Conservation (phyloP, 2,329 filamentous ascomycete genomes). For the Chaetomiaceae sp. region DNA sequence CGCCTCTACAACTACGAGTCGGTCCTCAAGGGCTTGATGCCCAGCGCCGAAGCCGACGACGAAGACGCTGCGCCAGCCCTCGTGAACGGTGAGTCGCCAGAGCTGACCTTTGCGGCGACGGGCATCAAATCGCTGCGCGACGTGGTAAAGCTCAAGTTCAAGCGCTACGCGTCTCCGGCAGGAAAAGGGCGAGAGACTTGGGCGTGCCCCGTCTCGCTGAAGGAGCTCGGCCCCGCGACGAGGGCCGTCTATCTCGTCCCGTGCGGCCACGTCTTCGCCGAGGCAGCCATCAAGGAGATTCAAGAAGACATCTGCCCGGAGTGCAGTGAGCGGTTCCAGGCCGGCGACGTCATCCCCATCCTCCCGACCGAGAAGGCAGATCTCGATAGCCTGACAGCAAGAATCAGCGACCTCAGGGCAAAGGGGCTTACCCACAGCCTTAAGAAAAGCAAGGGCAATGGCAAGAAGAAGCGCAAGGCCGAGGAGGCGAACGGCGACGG, state of each 20-base stretch:
- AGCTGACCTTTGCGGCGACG: slow-evolving; percentile 41
- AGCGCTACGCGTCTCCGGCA: slow-evolving; percentile 35
- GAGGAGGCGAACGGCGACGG: slow-evolving; percentile 40
- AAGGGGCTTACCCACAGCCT: slow-evolving; percentile 77
- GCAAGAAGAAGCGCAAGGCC: slow-evolving; percentile 71
- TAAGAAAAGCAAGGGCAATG: slow-evolving; percentile 67
- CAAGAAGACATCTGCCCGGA: slow-evolving; percentile 58
- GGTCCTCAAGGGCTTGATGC: slow-evolving; percentile 60
- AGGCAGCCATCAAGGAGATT: slow-evolving; percentile 80
- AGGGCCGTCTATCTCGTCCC: slow-evolving; percentile 88
- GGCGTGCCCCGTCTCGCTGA: slow-evolving; percentile 84
- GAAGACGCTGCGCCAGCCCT: slow-evolving; percentile 17
- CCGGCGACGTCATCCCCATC: slow-evolving; percentile 77
- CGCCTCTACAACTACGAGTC: slow-evolving; percentile 94
- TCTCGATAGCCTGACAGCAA: slow-evolving; percentile 59
- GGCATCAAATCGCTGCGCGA: slow-evolving; percentile 80
- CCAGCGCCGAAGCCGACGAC: slow-evolving; percentile 47
- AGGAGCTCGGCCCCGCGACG: slow-evolving; percentile 72
- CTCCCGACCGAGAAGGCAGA: slow-evolving; percentile 69
- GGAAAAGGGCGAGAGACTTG: slow-evolving; percentile 54
- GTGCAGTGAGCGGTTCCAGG: slow-evolving; percentile 69
- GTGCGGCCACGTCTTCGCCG: slow-evolving; percentile 91
- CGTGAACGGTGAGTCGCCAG: slow-evolving; percentile 26
- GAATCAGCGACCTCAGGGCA: slow-evolving; percentile 65
- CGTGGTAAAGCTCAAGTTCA: slow-evolving; percentile 80